Base-by-base conservation (phyloP, 257 asterid genomes). In the Solanum corneliomulleri region DNA sequence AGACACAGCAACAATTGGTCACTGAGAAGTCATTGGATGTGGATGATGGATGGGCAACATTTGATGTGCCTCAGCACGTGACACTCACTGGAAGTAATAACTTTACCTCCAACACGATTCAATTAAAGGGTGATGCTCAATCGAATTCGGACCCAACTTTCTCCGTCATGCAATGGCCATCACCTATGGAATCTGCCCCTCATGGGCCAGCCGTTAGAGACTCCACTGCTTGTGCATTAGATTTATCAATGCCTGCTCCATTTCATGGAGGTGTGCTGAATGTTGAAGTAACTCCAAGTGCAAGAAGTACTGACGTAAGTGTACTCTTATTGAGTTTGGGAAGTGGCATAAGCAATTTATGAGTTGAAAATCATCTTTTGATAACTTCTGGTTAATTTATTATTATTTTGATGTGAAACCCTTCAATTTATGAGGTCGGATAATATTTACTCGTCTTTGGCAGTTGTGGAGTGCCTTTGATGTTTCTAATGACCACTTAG, bases 381-480 rank as follows among this genome's bases (percentile, higher is more conserved):
- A 2, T 1, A 20, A 44, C 72, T 7, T 52, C 44, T 47, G 87
- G 25, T 70, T 58, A 85, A 56, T 56, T 70, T 52, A 8, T 12
- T 33, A 71, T 83, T 35, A n/a, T 83, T 86, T 86, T 83, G 66
- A 37, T 74, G 29, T 58, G 44, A 87, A 62, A 84, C 29, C 60
- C 60, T 77, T 77, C 4, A 42, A 37, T 60, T 52, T 58, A 45
- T 42, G 60, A 78, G 31, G 29, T 85, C 58, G 44, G 69, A 49
- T 41, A 52, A 68, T 23, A 42, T 39, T 72, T 83, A 47, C 31
- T 87, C 13, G 1, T 39, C 82, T 49, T 76, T 90, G 72, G 90
- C 95, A 95, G 99, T 76, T 89, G 52, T 94, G 99, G 98, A 92
- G 89, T 89, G 93, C 94, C 62, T 95, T 94, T 86, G 94, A 91